Percentiles rank a stretch among this genome's conserved stretches.
These are phyloP conservation scores for Thuidium tamariscinum DNA, from an alignment of 225 moss, liverwort and hornwort species.

Conservation along the genomic window DNA sequence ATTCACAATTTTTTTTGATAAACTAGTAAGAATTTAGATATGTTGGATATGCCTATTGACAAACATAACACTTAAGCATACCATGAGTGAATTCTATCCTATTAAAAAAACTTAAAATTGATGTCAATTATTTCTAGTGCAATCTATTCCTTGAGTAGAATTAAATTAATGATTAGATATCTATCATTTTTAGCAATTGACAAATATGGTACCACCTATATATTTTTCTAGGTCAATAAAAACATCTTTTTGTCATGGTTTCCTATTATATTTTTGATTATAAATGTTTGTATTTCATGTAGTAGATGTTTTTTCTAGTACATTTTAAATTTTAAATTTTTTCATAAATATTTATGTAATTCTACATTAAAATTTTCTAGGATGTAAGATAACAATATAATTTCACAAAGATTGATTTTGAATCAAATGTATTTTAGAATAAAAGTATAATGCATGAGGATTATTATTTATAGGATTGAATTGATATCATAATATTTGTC, in stretches of 20 bases:
- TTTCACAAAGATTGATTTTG: accelerated
- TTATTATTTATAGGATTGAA: neutral
- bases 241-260: neutral
- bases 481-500: neutral
- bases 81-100: neutral
- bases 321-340: too few relatives aligned
- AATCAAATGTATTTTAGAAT: too few relatives aligned
- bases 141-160: neutral
- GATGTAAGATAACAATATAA: too few relatives aligned
- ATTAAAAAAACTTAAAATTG: neutral
- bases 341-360: too few relatives aligned
- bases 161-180: neutral
- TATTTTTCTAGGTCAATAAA: neutral
- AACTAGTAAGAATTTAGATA: accelerated
- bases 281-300: neutral
- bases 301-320: too few relatives aligned
- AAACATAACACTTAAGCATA: accelerated
- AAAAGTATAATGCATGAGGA: too few relatives aligned
- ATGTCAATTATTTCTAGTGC: neutral
- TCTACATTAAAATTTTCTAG: too few relatives aligned
- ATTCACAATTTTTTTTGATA: neutral
- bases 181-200: neutral
- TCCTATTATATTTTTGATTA: neutral
- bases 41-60: neutral
- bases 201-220: accelerated